phyloP scores from a whole-genome alignment of 257 asterid species.

The Forsythia viridissima region DNA sequence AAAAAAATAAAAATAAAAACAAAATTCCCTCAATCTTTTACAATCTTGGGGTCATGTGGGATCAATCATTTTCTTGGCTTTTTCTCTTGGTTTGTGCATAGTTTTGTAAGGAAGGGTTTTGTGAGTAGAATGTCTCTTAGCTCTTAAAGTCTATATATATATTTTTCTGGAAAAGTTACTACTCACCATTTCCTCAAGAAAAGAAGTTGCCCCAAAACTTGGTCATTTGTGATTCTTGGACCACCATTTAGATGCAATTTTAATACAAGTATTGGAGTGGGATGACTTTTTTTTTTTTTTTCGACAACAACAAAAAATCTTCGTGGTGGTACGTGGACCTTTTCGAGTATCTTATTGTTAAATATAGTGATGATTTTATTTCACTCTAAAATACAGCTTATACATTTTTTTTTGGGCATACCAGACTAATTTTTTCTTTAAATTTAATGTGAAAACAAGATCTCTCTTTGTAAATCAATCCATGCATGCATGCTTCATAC shows the following conservation, averaged over 20 bases:
- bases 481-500: no score
- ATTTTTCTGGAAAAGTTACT: slow-evolving; percentile 27
- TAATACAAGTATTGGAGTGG: not conserved
- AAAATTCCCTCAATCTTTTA: slow-evolving; percentile 20
- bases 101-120: slow-evolving; percentile 28
- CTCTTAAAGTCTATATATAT: slow-evolving; percentile 28
- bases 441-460: no score
- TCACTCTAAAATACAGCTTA: not conserved
- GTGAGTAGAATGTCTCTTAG: slow-evolving; percentile 37
- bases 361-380: not conserved
- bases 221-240: not conserved
- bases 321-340: not conserved
- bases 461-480: not conserved
- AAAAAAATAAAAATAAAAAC: not conserved
- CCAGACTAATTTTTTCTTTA: not conserved
- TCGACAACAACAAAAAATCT: not conserved
- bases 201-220: slow-evolving; percentile 9
- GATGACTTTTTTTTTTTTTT: not conserved
- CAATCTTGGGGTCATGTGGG: slow-evolving; percentile 66
- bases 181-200: not conserved
- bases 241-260: not conserved
- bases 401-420: not conserved
- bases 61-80: slow-evolving; percentile 69
- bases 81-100: slow-evolving; percentile 34
- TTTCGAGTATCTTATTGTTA: no score